Evolutionary conservation across 306 rosid species (phyloP).

Genomic region (Coriaria nepalensis): DNA sequence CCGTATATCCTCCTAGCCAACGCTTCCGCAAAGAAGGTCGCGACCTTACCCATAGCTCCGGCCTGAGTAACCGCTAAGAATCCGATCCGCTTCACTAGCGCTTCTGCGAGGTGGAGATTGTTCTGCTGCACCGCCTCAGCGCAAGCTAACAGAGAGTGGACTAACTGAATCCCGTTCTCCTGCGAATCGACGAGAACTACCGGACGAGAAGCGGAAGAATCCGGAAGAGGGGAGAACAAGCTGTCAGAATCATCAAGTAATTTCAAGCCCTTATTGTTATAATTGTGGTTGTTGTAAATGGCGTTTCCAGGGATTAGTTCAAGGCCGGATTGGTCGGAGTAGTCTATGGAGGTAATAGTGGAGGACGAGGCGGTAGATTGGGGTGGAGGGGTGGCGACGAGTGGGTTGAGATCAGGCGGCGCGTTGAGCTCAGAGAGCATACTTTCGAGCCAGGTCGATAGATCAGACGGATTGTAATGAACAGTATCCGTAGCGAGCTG

Average conservation of each 20-base stretch:
- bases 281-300: slow-evolving; percentile 19
- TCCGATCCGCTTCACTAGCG: slow-evolving; percentile 67
- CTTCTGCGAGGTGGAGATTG: slow-evolving; percentile 48
- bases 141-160: slow-evolving; percentile 68
- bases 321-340: slow-evolving; percentile 35
- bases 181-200: slow-evolving; percentile 58
- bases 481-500: slow-evolving; percentile 44
- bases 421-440: slow-evolving; percentile 53
- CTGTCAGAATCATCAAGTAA: slow-evolving; percentile 17
- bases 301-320: slow-evolving; percentile 64
- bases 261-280: slow-evolving; percentile 37
- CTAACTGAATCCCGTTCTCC: slow-evolving; percentile 72
- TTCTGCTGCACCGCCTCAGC: slow-evolving; percentile 70
- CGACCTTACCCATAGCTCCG: slow-evolving; percentile 88
- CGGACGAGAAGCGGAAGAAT: slow-evolving; percentile 24
- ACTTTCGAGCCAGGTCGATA: slow-evolving; percentile 54
- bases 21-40: slow-evolving; percentile 78
- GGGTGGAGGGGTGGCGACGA: slow-evolving; percentile 5
- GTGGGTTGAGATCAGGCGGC: slow-evolving; percentile 24
- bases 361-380: slow-evolving; percentile 31
- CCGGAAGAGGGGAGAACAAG: background rate
- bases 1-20: slow-evolving; percentile 57
- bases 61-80: slow-evolving; percentile 55
- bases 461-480: slow-evolving; percentile 77
- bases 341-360: slow-evolving; percentile 36